These are phyloP conservation scores for Volvariella surrecta DNA, from an alignment of 1,284 basidiomycete genomes.

Conservation along the genomic window DNA sequence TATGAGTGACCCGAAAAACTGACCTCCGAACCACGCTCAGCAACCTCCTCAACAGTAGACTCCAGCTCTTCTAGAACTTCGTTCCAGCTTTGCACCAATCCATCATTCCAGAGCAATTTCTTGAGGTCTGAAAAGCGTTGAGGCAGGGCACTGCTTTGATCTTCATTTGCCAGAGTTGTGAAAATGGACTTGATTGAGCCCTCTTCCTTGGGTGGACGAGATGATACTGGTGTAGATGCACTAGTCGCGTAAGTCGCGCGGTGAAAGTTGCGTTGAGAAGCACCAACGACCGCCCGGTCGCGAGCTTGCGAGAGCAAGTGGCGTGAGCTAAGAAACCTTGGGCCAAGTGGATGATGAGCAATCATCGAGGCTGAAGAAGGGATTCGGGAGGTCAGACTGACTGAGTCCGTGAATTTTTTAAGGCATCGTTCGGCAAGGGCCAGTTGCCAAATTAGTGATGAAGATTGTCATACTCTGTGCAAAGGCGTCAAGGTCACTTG, in stretches of 20 bases:
- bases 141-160: slow-evolving; percentile 31
- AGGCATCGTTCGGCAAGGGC: too few species aligned
- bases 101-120: slow-evolving; percentile 41
- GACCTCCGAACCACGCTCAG: slow-evolving; percentile 30
- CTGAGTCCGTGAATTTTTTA: too few species aligned
- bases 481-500: too few species aligned
- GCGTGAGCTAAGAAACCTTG: too few species aligned
- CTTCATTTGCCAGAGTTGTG: slow-evolving; percentile 39
- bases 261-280: not conserved
- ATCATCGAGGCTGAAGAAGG: too few species aligned
- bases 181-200: slow-evolving; percentile 53
- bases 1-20: not conserved
- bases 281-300: too few species aligned
- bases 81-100: slow-evolving; percentile 44
- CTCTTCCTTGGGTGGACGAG: slow-evolving; percentile 24
- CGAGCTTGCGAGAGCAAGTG: too few species aligned
- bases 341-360: too few species aligned
- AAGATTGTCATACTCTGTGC: too few species aligned
- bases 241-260: not conserved
- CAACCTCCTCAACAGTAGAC: slow-evolving; percentile 34
- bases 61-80: slow-evolving; percentile 46
- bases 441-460: too few species aligned
- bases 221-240: slow-evolving; percentile 1
- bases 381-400: too few species aligned
- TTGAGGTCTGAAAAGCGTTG: slow-evolving; percentile 54